Conservation (phyloP, 495 filamentous ascomycete genomes). For the Penicillium angulare region DNA sequence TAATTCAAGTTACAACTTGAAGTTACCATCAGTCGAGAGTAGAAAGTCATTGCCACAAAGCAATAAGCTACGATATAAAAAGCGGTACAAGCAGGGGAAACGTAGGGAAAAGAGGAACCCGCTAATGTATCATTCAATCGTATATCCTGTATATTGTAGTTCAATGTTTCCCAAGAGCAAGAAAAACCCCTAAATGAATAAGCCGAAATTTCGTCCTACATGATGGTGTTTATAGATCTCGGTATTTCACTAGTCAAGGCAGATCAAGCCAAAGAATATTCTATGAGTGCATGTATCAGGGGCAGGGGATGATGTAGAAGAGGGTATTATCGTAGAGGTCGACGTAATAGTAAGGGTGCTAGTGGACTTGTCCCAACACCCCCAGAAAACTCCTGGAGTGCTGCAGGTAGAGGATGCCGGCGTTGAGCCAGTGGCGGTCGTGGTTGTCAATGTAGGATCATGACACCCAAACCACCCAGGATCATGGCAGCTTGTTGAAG, state of each 20-base stretch:
- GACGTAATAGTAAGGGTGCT: neutral
- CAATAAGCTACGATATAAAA: too few relatives aligned
- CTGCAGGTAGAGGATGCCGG: neutral
- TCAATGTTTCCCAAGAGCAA: too few relatives aligned
- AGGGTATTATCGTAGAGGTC: neutral
- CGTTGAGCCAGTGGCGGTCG: neutral
- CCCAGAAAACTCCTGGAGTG: neutral
- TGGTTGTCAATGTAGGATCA: constrained; percentile 3
- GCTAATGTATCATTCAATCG: too few relatives aligned
- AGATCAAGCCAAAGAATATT: neutral
- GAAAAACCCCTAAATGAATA: too few relatives aligned
- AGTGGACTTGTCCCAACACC: neutral
- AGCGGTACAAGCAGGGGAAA: too few relatives aligned
- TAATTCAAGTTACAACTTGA: too few relatives aligned
- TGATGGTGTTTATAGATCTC: neutral
- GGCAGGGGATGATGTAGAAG: neutral
- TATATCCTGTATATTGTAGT: too few relatives aligned
- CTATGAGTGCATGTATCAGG: neutral
- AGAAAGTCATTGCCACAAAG: too few relatives aligned
- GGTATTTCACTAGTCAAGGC: neutral
- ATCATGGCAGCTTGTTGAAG: constrained; percentile 12
- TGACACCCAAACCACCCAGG: constrained; percentile 15
- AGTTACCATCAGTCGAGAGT: too few relatives aligned
- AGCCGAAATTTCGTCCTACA: too few relatives aligned
- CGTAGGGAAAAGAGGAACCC: too few relatives aligned